Conservation (phyloP, 2,329 filamentous ascomycete genomes). For the Fusarium foetens region DNA sequence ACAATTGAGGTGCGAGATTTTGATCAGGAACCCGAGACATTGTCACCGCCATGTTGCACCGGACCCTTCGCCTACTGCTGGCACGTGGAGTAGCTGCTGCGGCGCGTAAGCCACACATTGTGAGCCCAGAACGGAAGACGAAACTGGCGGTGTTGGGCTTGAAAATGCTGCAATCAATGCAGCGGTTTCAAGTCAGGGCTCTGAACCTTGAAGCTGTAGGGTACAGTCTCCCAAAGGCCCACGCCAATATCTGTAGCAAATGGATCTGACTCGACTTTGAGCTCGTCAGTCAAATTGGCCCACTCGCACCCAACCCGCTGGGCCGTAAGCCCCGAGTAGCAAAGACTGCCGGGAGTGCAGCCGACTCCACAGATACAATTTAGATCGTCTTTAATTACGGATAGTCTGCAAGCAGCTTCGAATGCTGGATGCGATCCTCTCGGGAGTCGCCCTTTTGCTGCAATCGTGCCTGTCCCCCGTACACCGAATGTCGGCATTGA, state of each 20-base stretch:
- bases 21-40: conserved; percentile 46
- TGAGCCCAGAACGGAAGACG: conserved; percentile 29
- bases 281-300: conserved; percentile 30
- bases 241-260: conserved; percentile 1
- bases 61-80: conserved; percentile 37
- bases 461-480: conserved; percentile 4
- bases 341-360: conserved; percentile 47
- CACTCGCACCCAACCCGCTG: conserved; percentile 45
- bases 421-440: conserved; percentile 27
- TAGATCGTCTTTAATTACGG: conserved; percentile 28
- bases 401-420: conserved; percentile 21
- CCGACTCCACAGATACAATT: conserved; percentile 45
- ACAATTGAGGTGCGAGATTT: conserved; percentile 25
- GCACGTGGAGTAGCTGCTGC: conserved; percentile 39
- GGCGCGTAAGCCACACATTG: conserved; percentile 38
- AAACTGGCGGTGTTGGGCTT: conserved; percentile 43
- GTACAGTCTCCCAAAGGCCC: conserved; percentile 1
- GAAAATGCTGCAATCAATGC: conserved; percentile 23
- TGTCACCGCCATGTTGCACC: conserved; percentile 41
- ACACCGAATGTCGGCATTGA: conserved; percentile 34
- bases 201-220: conserved; percentile 22
- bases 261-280: conserved; percentile 40
- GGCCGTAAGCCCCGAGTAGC: conserved; percentile 44
- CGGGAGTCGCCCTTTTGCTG: conserved; percentile 28
- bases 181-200: conserved; percentile 40